Conservation (phyloP, 805 yeast species). For the Candida alai region DNA sequence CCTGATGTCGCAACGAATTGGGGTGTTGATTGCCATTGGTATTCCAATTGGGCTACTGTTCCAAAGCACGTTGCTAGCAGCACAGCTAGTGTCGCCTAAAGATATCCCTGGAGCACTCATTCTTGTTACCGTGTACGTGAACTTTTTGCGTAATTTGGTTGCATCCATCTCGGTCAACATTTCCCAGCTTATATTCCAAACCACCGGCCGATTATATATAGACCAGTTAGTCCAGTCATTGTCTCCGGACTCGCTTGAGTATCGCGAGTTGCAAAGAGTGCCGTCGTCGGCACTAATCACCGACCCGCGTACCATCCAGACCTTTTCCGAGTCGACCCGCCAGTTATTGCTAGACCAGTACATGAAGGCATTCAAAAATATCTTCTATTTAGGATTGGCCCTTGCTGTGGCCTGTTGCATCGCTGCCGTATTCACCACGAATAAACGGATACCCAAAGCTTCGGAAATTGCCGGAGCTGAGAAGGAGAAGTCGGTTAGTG, state of each 20-base stretch:
- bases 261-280: slow-evolving; percentile 11
- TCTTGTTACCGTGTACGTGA: slow-evolving; percentile 29
- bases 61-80: slow-evolving; percentile 32
- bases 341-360: slow-evolving; percentile 25
- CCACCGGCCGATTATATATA: slow-evolving; percentile 17
- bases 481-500: slow-evolving; percentile 4
- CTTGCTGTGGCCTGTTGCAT: slow-evolving; percentile 30
- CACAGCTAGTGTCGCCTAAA: slow-evolving; percentile 35
- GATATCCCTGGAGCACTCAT: slow-evolving; percentile 34
- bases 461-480: slow-evolving; percentile 14
- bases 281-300: slow-evolving; percentile 16
- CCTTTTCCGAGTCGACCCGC: slow-evolving; percentile 20
- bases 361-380: slow-evolving; percentile 37
- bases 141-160: slow-evolving; percentile 29
- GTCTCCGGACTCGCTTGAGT: slow-evolving; percentile 12
- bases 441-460: slow-evolving; percentile 37
- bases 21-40: slow-evolving; percentile 31
- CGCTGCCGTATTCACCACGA: slow-evolving; percentile 34
- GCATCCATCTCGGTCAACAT: slow-evolving; percentile 30
- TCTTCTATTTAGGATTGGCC: slow-evolving; percentile 39
- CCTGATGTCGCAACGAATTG: slow-evolving; percentile 22
- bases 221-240: slow-evolving; percentile 7
- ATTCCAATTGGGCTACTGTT: slow-evolving; percentile 34
- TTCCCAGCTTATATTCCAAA: slow-evolving; percentile 29
- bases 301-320: slow-evolving; percentile 25